Evolutionary conservation across 2,329 filamentous ascomycete species (phyloP).

Genomic region (Parastagonospora avenae): DNA sequence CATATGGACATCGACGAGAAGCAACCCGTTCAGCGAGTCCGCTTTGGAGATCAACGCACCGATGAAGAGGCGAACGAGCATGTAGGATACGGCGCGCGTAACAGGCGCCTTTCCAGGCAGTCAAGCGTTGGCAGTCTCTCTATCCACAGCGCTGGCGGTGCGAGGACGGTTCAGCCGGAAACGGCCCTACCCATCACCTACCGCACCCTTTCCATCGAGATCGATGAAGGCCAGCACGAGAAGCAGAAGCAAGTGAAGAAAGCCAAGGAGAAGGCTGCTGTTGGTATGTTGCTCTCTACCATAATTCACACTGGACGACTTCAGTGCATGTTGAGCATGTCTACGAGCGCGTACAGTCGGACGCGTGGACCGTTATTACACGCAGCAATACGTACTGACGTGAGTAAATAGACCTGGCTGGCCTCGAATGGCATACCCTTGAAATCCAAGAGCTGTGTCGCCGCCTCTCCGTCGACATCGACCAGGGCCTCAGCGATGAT

Average conservation of each 20-base stretch:
- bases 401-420: conserved; percentile 45
- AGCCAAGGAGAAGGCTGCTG: conserved; percentile 40
- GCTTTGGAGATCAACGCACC: conserved; percentile 24
- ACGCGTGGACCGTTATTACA: background rate
- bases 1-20: conserved; percentile 38
- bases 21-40: conserved; percentile 19
- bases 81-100: conserved; percentile 28
- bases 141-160: conserved; percentile 38
- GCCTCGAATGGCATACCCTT: conserved; percentile 71
- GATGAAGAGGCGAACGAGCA: conserved; percentile 42
- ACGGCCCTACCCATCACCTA: conserved; percentile 52
- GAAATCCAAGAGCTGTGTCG: conserved; percentile 62
- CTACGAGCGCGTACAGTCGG: no score
- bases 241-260: conserved; percentile 36
- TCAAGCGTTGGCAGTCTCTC: conserved; percentile 45
- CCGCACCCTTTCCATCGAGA: conserved; percentile 52
- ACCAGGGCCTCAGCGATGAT: conserved; percentile 64
- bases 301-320: background rate
- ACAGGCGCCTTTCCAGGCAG: conserved; percentile 35
- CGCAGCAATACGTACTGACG: conserved; percentile 19
- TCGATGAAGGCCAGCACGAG: conserved; percentile 41
- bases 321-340: background rate
- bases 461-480: conserved; percentile 62
- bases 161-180: conserved; percentile 47
- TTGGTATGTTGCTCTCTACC: conserved; percentile 27